Conservation (phyloP, 768 basidiomycete species). For the Paxillus involutus region DNA sequence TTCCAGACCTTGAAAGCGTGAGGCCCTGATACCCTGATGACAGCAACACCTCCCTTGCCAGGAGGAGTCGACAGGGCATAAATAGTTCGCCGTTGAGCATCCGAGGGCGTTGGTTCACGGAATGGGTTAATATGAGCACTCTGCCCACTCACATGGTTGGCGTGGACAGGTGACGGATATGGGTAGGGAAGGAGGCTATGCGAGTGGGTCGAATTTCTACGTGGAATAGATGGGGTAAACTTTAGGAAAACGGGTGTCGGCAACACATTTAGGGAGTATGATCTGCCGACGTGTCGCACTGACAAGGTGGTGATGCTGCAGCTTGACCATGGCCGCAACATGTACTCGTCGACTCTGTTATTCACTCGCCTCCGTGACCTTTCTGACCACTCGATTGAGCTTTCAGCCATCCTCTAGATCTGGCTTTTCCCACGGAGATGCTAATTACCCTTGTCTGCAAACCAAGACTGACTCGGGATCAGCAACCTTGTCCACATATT, state of each 20-base stretch:
- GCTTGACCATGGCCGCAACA: conserved; percentile 22
- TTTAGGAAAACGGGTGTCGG: conserved; percentile 11
- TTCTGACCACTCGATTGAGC: too few relatives aligned
- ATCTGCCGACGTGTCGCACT: conserved; percentile 1
- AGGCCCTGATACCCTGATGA: conserved; percentile 82
- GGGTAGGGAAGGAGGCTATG: conserved; percentile 15
- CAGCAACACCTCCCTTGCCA: conserved; percentile 81
- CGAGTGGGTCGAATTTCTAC: conserved; percentile 23
- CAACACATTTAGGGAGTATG: conserved; percentile 1
- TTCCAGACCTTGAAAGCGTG: conserved; percentile 63
- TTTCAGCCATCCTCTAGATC: too few relatives aligned
- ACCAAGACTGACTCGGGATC: too few relatives aligned
- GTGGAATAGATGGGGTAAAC: conserved; percentile 17
- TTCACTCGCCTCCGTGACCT: not conserved
- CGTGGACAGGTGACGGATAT: conserved; percentile 11
- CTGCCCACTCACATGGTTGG: not conserved
- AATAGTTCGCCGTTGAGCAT: conserved; percentile 70
- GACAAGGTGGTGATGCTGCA: conserved; percentile 5
- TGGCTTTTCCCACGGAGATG: too few relatives aligned
- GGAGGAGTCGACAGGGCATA: conserved; percentile 88
- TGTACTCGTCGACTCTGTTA: conserved; percentile 5
- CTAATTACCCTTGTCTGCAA: not conserved
- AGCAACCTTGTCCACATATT: not conserved
- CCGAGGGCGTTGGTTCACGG: conserved; percentile 31
- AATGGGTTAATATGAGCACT: not conserved